Conservation (phyloP, 257 asterid genomes). For the Ajuga chamaepitys region DNA sequence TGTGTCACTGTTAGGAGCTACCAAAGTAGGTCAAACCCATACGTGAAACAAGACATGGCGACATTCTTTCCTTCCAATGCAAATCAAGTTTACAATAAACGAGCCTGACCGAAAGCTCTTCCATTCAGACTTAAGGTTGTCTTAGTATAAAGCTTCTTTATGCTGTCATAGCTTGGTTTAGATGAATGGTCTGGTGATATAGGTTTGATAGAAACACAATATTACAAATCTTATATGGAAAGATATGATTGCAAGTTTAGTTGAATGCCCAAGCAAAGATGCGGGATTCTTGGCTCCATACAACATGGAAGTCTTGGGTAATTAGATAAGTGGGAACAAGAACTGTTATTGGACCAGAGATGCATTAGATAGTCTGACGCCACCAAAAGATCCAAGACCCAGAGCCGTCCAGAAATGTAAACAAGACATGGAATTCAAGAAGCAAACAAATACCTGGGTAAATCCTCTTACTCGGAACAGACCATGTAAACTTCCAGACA, state of each 20-base stretch:
- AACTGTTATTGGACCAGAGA: no score
- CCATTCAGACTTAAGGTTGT: neutral
- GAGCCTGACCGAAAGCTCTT: neutral
- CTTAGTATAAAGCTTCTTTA: neutral
- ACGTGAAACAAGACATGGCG: neutral
- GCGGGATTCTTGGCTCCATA: neutral
- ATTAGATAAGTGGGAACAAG: neutral
- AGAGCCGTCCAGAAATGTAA: neutral
- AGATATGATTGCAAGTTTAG: neutral
- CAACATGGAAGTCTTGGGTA: neutral
- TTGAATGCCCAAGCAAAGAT: neutral
- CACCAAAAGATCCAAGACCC: no score
- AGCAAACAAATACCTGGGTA: constrained; percentile 60
- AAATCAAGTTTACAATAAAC: neutral
- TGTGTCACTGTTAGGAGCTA: neutral
- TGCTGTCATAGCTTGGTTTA: neutral
- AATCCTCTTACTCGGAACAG: constrained; percentile 96
- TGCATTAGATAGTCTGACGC: no score
- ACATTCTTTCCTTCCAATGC: neutral
- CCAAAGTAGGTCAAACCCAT: neutral
- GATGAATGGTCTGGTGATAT: neutral
- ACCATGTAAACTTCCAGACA: constrained; percentile 97
- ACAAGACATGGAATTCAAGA: neutral
- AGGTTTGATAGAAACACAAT: neutral
- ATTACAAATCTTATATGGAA: neutral